A percentile compares a stretch with the other conserved stretches of the same genome.
phyloP scores from a whole-genome alignment of 2,329 filamentous ascomycete species.

The Hirsutella thompsonii region DNA sequence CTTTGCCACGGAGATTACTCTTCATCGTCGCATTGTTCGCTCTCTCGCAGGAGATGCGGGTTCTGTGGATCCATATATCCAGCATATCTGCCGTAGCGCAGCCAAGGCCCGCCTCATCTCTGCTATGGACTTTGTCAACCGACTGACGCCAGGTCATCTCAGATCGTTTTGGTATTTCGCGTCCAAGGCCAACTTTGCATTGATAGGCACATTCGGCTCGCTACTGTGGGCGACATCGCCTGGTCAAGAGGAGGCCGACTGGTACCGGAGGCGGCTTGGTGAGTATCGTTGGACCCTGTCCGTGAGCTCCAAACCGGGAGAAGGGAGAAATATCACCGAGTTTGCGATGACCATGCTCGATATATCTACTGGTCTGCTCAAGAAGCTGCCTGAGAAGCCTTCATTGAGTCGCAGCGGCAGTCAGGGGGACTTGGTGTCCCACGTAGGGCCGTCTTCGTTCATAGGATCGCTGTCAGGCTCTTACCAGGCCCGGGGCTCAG shows the following conservation, averaged over 20 bases:
- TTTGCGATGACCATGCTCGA: conserved; percentile 73
- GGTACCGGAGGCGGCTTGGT: conserved; percentile 72
- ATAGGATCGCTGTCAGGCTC: conserved; percentile 16
- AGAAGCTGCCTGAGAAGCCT: conserved; percentile 59
- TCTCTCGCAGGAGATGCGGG: conserved; percentile 42
- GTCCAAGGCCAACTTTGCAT: conserved; percentile 79
- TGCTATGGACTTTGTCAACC: conserved; percentile 95
- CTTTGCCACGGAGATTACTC: conserved; percentile 86
- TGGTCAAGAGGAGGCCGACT: conserved; percentile 78
- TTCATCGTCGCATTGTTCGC: conserved; percentile 82
- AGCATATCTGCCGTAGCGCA: conserved; percentile 85
- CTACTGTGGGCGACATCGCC: conserved; percentile 83
- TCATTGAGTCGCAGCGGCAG: conserved; percentile 45
- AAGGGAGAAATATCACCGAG: conserved; percentile 43
- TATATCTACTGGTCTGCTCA: conserved; percentile 55
- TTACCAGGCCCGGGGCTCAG: conserved; percentile 17
- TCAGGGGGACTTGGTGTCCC: conserved; percentile 29
- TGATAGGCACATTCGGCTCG: conserved; percentile 89
- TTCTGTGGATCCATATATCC: conserved; percentile 61
- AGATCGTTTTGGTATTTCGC: conserved; percentile 90
- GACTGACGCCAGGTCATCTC: conserved; percentile 73
- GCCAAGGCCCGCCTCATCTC: conserved; percentile 91
- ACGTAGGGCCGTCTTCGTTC: conserved; percentile 12
- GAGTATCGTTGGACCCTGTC: conserved; percentile 93
- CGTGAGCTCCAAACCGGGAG: conserved; percentile 64